Evolutionary conservation across 164 flowering plant species (phyloP).

Genomic region (Protea cynaroides): DNA sequence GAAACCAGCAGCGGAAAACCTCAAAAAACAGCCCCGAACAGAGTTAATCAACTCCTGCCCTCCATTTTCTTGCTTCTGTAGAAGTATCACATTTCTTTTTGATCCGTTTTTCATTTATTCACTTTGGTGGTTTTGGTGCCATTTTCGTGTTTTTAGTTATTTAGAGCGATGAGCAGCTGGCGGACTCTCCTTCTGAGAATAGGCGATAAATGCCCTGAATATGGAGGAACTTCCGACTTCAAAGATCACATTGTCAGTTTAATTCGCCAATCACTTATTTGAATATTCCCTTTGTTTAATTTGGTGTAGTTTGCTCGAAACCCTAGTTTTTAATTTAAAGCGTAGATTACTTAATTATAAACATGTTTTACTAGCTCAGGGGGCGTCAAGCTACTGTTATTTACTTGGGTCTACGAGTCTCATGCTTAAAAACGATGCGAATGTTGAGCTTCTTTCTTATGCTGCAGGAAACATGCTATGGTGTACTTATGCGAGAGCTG

Average conservation of each 20-base stretch:
- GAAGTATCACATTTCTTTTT: too few relatives aligned
- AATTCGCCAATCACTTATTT: not conserved
- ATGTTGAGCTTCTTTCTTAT: not conserved
- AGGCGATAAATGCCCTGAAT: slow-evolving; percentile 89
- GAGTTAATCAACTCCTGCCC: too few relatives aligned
- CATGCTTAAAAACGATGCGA: too few relatives aligned
- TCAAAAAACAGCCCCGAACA: too few relatives aligned
- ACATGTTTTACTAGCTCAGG: too few relatives aligned
- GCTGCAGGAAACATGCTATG: slow-evolving; percentile 73
- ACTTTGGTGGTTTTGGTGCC: not conserved
- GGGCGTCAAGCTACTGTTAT: too few relatives aligned
- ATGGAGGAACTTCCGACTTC: slow-evolving; percentile 57
- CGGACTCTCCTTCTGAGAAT: slow-evolving; percentile 62
- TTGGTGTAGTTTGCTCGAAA: not conserved
- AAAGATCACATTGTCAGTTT: slow-evolving; percentile 84
- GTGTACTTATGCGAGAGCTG: slow-evolving; percentile 65
- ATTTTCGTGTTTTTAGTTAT: not conserved
- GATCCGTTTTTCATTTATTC: not conserved
- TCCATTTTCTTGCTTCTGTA: too few relatives aligned
- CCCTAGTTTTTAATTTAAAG: slow-evolving; percentile 3
- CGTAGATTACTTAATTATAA: not conserved
- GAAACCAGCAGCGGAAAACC: too few relatives aligned
- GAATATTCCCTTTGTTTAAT: slow-evolving; percentile 2
- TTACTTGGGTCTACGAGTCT: not conserved
- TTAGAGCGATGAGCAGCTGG: slow-evolving; percentile 60